A percentile compares a stretch with the other conserved stretches of the same genome.
Conservation (phyloP, 345 rosid genomes). For the Conringia planisiliqua region DNA sequence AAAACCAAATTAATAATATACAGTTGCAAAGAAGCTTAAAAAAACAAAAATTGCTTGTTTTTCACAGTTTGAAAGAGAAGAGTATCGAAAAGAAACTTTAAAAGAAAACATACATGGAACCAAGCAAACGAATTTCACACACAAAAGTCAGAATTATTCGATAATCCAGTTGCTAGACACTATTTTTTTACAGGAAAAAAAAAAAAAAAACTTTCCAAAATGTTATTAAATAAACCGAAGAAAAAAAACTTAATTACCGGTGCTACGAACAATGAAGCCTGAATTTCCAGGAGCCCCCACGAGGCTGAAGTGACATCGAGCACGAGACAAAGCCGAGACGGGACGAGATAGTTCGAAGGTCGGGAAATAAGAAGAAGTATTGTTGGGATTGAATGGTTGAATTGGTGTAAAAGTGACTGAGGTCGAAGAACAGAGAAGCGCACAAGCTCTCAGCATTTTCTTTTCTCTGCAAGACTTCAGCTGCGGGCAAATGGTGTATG, state of each 20-base stretch:
- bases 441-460: conserved; percentile 39
- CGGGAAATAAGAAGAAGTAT: background rate
- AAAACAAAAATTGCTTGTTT: background rate
- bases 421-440: conserved; percentile 43
- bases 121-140: background rate
- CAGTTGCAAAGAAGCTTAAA: background rate
- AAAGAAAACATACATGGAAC: background rate
- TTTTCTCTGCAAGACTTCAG: background rate
- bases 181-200: too few species aligned
- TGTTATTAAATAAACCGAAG: background rate
- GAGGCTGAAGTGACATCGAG: conserved; percentile 25
- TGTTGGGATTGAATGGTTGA: conserved; percentile 4
- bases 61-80: conserved; percentile 19
- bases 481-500: background rate
- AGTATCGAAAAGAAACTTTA: background rate
- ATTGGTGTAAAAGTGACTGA: conserved; percentile 31
- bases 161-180: background rate
- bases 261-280: conserved; percentile 33
- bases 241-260: conserved; percentile 29
- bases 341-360: conserved; percentile 12
- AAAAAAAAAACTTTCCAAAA: background rate
- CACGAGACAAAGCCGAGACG: conserved; percentile 24
- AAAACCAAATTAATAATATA: too few species aligned
- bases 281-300: conserved; percentile 20
- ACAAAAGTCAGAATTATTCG: background rate